A percentile compares a stretch with the other conserved stretches of the same genome.
Evolutionary conservation across 169 alveolate species (phyloP).

Genomic region (Eimeria zaria): DNA sequence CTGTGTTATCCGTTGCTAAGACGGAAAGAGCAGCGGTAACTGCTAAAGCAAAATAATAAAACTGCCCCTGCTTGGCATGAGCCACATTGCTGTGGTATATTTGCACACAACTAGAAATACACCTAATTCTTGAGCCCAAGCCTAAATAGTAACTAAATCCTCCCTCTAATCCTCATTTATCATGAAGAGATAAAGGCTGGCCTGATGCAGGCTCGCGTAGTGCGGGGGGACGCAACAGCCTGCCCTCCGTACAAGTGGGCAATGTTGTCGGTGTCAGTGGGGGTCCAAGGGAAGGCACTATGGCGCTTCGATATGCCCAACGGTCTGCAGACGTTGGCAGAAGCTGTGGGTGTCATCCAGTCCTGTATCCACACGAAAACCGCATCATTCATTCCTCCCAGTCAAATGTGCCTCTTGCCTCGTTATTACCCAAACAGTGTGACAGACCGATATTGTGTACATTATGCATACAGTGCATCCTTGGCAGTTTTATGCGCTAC

Average conservation of each 20-base stretch:
- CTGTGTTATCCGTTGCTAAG: background rate
- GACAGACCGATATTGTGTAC: no score
- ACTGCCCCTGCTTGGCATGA: background rate
- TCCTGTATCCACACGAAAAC: background rate
- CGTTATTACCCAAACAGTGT: no score
- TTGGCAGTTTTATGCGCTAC: background rate
- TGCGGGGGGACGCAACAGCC: constrained; percentile 25
- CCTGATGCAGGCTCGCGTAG: constrained; percentile 57
- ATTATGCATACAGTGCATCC: no score
- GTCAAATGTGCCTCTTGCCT: background rate
- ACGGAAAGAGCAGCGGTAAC: background rate
- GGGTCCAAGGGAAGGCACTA: constrained; percentile 44
- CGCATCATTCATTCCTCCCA: background rate
- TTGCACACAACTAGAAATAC: constrained; percentile 7
- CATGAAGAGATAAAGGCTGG: constrained; percentile 46
- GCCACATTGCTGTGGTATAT: background rate
- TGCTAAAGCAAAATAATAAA: constrained; percentile 17
- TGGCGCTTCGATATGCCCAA: constrained; percentile 57
- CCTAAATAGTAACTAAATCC: background rate
- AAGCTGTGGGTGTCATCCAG: constrained; percentile 62
- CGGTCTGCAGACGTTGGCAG: constrained; percentile 50
- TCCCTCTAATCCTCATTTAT: background rate
- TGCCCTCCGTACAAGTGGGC: constrained; percentile 13
- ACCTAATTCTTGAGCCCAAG: background rate
- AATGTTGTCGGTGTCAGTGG: constrained; percentile 16